phyloP scores from a whole-genome alignment of 495 filamentous ascomycete genomes.

The Poronia punctata region DNA sequence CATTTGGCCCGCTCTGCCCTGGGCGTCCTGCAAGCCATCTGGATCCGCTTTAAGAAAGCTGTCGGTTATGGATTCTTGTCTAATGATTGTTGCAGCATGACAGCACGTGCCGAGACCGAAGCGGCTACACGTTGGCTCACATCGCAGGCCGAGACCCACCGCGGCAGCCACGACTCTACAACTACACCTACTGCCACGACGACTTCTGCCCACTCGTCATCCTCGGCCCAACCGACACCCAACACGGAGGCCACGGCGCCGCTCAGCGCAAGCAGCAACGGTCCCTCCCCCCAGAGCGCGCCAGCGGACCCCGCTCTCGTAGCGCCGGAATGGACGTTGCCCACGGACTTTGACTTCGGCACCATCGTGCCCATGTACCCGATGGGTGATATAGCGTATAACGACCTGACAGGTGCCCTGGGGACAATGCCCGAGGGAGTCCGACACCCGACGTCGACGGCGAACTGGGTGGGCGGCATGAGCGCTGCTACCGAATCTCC shows the following conservation, averaged over 20 bases:
- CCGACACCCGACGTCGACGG: conserved; percentile 10
- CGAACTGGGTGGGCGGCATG: not conserved
- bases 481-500: not conserved
- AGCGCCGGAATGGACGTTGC: conserved; percentile 25
- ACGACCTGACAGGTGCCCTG: conserved; percentile 36
- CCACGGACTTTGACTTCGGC: conserved; percentile 38
- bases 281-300: conserved; percentile 14
- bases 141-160: conserved; percentile 18
- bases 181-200: conserved; percentile 7
- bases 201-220: not conserved
- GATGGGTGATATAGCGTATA: conserved; percentile 46
- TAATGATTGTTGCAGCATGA: conserved; percentile 8
- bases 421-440: conserved; percentile 14
- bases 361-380: conserved; percentile 47
- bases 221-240: conserved; percentile 6
- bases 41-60: conserved; percentile 37
- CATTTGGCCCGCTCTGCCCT: conserved; percentile 46
- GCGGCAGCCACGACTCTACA: conserved; percentile 8
- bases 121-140: conserved; percentile 7
- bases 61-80: conserved; percentile 22
- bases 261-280: conserved; percentile 11
- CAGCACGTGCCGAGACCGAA: conserved; percentile 13
- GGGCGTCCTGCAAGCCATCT: conserved; percentile 43
- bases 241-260: conserved; percentile 12
- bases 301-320: conserved; percentile 14